These are phyloP conservation scores for Solanum acaule DNA, from an alignment of 257 asterid species.

Conservation along the genomic window DNA sequence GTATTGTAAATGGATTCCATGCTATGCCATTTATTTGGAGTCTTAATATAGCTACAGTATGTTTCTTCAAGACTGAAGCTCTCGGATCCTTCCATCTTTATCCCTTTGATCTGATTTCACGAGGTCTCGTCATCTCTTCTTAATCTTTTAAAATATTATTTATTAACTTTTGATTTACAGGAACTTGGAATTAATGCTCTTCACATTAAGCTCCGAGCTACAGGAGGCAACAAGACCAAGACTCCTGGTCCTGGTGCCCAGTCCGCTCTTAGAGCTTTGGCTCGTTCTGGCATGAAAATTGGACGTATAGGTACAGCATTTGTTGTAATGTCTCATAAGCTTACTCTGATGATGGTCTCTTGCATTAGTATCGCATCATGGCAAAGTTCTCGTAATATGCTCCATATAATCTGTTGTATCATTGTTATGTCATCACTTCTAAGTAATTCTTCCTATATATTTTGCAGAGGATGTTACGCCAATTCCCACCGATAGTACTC, in stretches of 20 bases:
- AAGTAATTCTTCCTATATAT: background rate
- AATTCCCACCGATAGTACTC: constrained; percentile 84
- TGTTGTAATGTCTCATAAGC: too few species aligned
- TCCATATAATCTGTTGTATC: background rate
- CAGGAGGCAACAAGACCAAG: constrained; percentile 92
- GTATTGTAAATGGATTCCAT: background rate
- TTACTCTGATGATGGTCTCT: background rate
- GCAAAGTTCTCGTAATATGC: background rate
- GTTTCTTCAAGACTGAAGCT: background rate
- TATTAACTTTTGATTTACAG: constrained; percentile 11
- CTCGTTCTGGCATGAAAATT: constrained; percentile 94
- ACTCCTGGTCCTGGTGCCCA: constrained; percentile 98
- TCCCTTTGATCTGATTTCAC: background rate
- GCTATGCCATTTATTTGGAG: background rate
- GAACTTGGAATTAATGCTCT: constrained; percentile 83
- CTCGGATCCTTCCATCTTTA: background rate
- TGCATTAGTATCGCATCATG: background rate
- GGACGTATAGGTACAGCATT: constrained; percentile 90
- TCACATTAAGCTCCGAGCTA: constrained; percentile 85
- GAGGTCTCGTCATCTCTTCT: background rate
- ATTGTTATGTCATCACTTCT: background rate
- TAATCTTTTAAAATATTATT: background rate
- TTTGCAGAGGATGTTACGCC: constrained; percentile 86
- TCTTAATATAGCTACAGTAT: too few species aligned
- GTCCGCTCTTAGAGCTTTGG: constrained; percentile 87